Conservation (phyloP, 805 yeast species). For the Isabelozyma pseudorhagii region DNA sequence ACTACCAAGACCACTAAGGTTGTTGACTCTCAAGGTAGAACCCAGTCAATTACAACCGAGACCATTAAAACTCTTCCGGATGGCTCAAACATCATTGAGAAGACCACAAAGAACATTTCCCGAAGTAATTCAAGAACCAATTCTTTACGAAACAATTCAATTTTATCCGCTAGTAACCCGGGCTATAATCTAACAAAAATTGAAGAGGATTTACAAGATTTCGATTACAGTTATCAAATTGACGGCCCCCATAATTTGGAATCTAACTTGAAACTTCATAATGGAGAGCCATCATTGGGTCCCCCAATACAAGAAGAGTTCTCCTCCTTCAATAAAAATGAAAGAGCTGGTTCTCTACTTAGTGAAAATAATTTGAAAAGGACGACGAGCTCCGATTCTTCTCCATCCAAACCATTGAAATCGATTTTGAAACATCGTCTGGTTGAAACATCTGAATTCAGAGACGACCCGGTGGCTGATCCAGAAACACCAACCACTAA, state of each 20-base stretch:
- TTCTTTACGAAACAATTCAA: conserved; percentile 17
- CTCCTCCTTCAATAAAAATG: neutral
- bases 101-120: conserved; percentile 39
- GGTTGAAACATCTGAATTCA: neutral
- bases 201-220: conserved; percentile 42
- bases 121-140: conserved; percentile 31
- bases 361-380: neutral
- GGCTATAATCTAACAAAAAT: conserved; percentile 30
- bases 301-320: neutral
- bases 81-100: conserved; percentile 42
- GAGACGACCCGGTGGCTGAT: neutral
- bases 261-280: neutral
- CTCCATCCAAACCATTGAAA: conserved; percentile 26
- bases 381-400: conserved; percentile 4
- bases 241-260: conserved; percentile 15
- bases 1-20: conserved; percentile 44
- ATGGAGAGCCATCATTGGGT: neutral
- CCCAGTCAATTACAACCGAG: conserved; percentile 33
- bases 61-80: conserved; percentile 36
- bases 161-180: conserved; percentile 10
- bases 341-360: neutral
- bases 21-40: conserved; percentile 37
- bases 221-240: conserved; percentile 38
- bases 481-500: neutral
- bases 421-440: conserved; percentile 31